Base-by-base conservation (phyloP, 208 protist species). In the Leishmania aethiopica region DNA sequence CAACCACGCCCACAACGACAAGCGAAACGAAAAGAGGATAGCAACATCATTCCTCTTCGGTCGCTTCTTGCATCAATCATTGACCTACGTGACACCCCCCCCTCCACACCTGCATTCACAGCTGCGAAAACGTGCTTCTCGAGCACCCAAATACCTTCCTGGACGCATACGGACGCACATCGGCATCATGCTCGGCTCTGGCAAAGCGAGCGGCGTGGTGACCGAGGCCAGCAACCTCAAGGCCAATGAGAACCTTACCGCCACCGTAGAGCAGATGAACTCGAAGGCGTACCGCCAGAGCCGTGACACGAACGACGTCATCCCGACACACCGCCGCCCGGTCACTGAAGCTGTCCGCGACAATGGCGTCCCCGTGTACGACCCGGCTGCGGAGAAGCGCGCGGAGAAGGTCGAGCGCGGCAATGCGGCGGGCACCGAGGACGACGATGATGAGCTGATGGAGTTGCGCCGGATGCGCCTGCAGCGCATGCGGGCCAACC, bases 151-250 rank as follows among this genome's bases (percentile, higher is more conserved):
- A 67, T 32, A 75, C 62, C 25, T 8, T 32, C 25, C 59, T 19
- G 17, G 8, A 84, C 73, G 60, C 53, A 80, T 49, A 77, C 51
- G 5, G n/a, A n/a, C 73, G 79, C 53, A 85, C 32, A 72, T 6
- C 67, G 37, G 22, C 71, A 84, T 47, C 71, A 98, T 98, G 95
- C 80, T 98, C n/a, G 93, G 95, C 66, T 92, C 90, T 6, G 95
- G 95, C 10, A 98, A 98, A 86, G 91, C 89, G 40, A 96, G 93
- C 64, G 93, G 95, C 40, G 82, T 95, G 80, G 90, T 98, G 78
- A 98, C 95, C 80, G 95, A 98, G 91, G 95, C 95, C 72, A 92
- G 88, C 82, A 98, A 98, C 89, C 88, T 94, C 84, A 94, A 95
- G 80, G 95, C 95, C 51, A 98, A 98, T 70, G 80, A 98, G 78